phyloP scores from a whole-genome alignment of 169 alveolate genomes.

The Cryptosporidium sp. region DNA sequence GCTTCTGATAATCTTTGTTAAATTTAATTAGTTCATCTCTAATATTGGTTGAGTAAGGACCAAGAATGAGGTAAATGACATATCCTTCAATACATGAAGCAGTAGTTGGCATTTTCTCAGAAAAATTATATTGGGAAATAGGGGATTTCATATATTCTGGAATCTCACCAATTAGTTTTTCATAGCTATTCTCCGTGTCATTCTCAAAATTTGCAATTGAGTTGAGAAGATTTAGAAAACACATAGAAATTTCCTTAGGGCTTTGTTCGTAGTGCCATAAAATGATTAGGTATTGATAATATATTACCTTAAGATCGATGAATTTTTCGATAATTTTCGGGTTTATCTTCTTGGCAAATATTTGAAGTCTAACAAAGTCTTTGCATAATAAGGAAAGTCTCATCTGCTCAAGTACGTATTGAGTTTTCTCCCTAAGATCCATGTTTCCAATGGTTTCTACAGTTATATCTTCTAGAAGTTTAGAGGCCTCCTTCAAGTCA shows the following conservation, averaged over 20 bases:
- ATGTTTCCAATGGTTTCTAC: constrained; percentile 80
- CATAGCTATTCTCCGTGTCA: neutral
- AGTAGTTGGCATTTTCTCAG: constrained; percentile 13
- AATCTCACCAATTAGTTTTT: neutral
- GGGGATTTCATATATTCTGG: constrained; percentile 63
- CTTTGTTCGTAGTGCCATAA: constrained; percentile 68
- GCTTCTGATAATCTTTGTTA: constrained; percentile 23
- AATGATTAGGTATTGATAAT: constrained; percentile 52
- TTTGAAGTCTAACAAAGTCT: constrained; percentile 69
- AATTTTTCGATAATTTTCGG: constrained; percentile 47
- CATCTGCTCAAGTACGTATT: constrained; percentile 83
- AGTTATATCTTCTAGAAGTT: constrained; percentile 80
- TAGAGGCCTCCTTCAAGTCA: constrained; percentile 78
- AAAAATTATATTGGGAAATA: constrained; percentile 9
- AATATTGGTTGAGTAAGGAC: constrained; percentile 26
- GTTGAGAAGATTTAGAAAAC: constrained; percentile 24
- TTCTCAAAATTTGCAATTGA: constrained; percentile 6
- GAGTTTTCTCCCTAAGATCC: constrained; percentile 82
- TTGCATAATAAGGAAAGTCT: constrained; percentile 71
- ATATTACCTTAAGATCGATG: constrained; percentile 30
- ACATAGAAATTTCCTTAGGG: constrained; percentile 44
- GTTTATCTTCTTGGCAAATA: constrained; percentile 68
- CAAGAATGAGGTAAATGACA: constrained; percentile 58
- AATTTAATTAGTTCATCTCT: constrained; percentile 13
- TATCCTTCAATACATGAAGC: constrained; percentile 57